Evolutionary conservation across 2,329 filamentous ascomycete genomes (phyloP), one percentile per base, ranked within the genome.

Genomic region (Botrytis tulipae): DNA sequence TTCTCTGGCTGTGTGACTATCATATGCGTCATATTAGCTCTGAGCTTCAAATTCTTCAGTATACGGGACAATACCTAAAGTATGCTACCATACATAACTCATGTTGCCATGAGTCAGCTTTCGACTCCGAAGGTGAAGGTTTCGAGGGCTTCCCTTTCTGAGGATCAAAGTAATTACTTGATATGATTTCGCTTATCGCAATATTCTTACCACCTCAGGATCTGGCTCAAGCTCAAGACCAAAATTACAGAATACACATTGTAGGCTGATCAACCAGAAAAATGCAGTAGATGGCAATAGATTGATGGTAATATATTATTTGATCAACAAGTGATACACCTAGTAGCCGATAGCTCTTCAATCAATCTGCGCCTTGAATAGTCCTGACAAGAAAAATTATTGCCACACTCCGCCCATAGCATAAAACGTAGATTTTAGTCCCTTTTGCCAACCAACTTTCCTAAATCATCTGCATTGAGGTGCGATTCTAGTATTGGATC

Each of bases 361-460:
- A 16, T 18, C 3, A 32, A 29, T 57, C 7, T 57, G 51, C 3
- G 2, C 4, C n/a, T 9, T 32, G 6, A 57, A 29, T 18, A 57
- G n/a, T 54, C n/a, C 3, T 18, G n/a, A 18, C 3, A 29, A 8
- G n/a, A 57, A 0, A 57, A 29, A 9, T 18, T 18, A 8, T 18
- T 57, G 7, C n/a, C n/a, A 29, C n/a, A 57, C 3, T 57, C 16
- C 14, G 0, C 3, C n/a, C 6, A 57, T 18, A 57, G 51, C n/a
- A 29, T 1, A 57, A 18, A 9, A 29, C 7, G 14, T 29, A 1
- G n/a, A 29, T 0, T 8, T 18, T 18, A 57, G 14, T n/a, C 7
- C 0, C n/a, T 0, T 57, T 2, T 3, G 32, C n/a, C n/a, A 57
- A 29, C 3, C 14, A 18, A 0, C 0, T 0, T 57, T 4, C 3